phyloP scores from a whole-genome alignment of 768 basidiomycete genomes.

The Fomitopsis serialis region DNA sequence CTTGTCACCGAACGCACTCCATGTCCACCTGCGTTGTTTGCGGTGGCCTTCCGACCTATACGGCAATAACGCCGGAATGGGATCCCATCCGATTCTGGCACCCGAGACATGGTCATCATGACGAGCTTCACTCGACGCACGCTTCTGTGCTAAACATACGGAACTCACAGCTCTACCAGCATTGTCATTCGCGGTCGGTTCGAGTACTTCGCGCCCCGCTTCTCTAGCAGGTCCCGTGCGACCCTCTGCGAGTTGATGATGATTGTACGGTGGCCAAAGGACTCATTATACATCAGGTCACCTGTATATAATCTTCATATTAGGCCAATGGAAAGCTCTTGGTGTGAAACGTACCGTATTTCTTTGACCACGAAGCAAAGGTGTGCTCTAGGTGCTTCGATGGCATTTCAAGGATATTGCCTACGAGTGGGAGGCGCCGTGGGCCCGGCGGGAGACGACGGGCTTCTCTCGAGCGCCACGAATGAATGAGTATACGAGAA shows the following conservation, averaged over 20 bases:
- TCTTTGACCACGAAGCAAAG: not conserved
- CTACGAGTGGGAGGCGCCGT: not conserved
- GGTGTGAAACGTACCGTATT: not conserved
- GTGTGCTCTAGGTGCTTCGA: not conserved
- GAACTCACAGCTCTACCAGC: not conserved
- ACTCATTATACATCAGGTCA: not conserved
- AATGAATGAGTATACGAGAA: no score
- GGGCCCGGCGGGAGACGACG: not conserved
- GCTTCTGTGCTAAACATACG: not conserved
- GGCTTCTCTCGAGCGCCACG: no score
- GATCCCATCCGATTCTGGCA: conserved; percentile 16
- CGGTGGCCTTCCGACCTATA: conserved; percentile 22
- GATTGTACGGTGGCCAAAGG: not conserved
- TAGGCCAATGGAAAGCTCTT: not conserved
- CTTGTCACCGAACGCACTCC: conserved; percentile 18
- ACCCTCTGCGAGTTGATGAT: not conserved
- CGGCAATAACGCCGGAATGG: conserved; percentile 8
- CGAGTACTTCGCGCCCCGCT: conserved; percentile 1
- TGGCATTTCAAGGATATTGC: not conserved
- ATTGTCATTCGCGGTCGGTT: not conserved
- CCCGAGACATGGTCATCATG: not conserved
- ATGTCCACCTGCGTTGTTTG: conserved; percentile 23
- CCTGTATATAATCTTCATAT: not conserved
- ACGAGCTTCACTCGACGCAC: no score
- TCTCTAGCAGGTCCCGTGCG: conserved; percentile 7